A percentile compares a stretch with the other conserved stretches of the same genome.
Conservation (phyloP, 2,329 filamentous ascomycete genomes). For the Tolypocladium nubicola region DNA sequence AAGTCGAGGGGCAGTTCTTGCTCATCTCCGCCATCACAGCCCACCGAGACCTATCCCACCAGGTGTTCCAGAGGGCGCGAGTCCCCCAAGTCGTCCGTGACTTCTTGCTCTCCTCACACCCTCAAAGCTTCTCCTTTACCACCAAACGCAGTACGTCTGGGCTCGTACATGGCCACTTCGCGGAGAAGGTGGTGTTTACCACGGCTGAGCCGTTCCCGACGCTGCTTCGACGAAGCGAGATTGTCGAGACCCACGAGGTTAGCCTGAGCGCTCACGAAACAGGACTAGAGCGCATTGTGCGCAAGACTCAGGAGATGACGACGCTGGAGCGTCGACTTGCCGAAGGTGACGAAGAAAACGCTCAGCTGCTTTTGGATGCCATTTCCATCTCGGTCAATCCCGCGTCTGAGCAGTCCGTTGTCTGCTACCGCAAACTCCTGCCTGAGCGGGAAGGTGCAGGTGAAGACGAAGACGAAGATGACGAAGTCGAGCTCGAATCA, state of each 20-base stretch:
- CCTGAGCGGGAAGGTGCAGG: slow-evolving; percentile 34
- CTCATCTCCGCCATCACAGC: slow-evolving; percentile 72
- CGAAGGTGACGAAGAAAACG: slow-evolving; percentile 61
- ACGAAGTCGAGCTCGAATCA: slow-evolving; percentile 37
- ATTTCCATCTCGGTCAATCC: slow-evolving; percentile 68
- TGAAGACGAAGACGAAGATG: slow-evolving; percentile 28
- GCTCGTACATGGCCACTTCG: slow-evolving; percentile 60
- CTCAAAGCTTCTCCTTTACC: slow-evolving; percentile 69
- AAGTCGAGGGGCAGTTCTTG: slow-evolving; percentile 84
- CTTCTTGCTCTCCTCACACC: slow-evolving; percentile 68
- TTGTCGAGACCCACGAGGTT: slow-evolving; percentile 57
- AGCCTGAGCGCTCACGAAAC: slow-evolving; percentile 68
- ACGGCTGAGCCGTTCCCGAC: slow-evolving; percentile 85
- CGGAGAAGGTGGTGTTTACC: slow-evolving; percentile 76
- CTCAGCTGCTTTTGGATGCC: slow-evolving; percentile 61
- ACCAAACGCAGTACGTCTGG: slow-evolving; percentile 60
- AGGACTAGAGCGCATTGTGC: slow-evolving; percentile 79
- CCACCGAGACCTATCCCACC: slow-evolving; percentile 71
- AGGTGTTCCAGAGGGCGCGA: slow-evolving; percentile 79
- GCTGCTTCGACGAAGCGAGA: slow-evolving; percentile 78
- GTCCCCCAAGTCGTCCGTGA: slow-evolving; percentile 78
- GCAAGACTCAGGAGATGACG: slow-evolving; percentile 81
- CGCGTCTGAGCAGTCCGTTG: slow-evolving; percentile 64
- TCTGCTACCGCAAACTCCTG: slow-evolving; percentile 65
- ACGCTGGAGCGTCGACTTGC: slow-evolving; percentile 62